Conservation (phyloP, 768 basidiomycete genomes). For the Kwoniella sp. region DNA sequence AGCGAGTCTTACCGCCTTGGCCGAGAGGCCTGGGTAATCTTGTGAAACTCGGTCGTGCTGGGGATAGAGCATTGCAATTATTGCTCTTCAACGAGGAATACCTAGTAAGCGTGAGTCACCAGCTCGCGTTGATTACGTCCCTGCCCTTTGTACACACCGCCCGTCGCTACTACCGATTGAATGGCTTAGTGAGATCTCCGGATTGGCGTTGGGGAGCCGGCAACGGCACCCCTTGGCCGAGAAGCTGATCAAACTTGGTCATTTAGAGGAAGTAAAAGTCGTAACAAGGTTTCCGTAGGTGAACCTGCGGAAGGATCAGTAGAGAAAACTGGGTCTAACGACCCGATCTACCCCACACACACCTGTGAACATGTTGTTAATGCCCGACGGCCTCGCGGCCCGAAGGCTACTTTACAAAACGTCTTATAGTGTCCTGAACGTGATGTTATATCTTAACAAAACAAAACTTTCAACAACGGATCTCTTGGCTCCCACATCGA, state of each 20-base stretch:
- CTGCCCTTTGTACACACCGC: constrained; percentile 89
- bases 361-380: constrained; percentile 59
- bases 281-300: constrained; percentile 80
- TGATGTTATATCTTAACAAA: constrained; percentile 47
- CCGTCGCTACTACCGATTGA: constrained; percentile 89
- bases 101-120: constrained; percentile 86
- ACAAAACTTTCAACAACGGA: constrained; percentile 65
- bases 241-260: constrained; percentile 76
- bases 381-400: constrained; percentile 5
- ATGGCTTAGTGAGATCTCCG: constrained; percentile 86
- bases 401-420: constrained; percentile 30
- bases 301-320: constrained; percentile 81
- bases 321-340: constrained; percentile 27
- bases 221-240: constrained; percentile 62
- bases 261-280: constrained; percentile 84
- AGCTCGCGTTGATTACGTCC: constrained; percentile 86
- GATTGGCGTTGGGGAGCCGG: constrained; percentile 70
- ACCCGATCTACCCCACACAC: constrained; percentile 56
- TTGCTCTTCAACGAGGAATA: constrained; percentile 89
- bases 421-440: constrained; percentile 40
- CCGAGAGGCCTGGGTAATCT: constrained; percentile 76
- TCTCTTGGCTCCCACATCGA: constrained; percentile 78
- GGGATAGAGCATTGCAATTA: constrained; percentile 90
- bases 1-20: constrained; percentile 75
- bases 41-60: constrained; percentile 78